phyloP scores from a whole-genome alignment of 768 basidiomycete genomes.

The Cystobasidium tubakii region DNA sequence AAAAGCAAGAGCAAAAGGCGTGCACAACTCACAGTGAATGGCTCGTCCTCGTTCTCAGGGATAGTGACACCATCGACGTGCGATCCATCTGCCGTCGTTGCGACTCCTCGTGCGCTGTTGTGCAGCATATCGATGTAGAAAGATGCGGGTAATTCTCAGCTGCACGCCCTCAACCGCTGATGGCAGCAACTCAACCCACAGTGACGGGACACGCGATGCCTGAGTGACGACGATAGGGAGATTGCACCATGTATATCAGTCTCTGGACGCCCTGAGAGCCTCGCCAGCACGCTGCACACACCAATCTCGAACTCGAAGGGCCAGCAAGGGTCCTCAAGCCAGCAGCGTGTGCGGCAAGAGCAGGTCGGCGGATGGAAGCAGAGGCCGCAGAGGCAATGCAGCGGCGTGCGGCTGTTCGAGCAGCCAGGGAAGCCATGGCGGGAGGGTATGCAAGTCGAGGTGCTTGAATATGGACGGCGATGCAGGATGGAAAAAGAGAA shows the following conservation, averaged over 20 bases:
- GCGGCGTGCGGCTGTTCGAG: conserved; percentile 19
- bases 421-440: conserved; percentile 25
- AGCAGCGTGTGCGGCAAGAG: conserved; percentile 5
- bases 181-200: neutral
- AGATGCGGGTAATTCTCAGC: neutral
- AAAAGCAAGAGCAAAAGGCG: neutral
- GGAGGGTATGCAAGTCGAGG: neutral
- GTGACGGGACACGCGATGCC: neutral
- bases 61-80: conserved; percentile 32
- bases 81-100: conserved; percentile 6
- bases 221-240: neutral
- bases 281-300: neutral
- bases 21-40: conserved; percentile 28
- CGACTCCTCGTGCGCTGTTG: conserved; percentile 11
- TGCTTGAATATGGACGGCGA: neutral
- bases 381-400: conserved; percentile 22
- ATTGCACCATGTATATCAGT: neutral
- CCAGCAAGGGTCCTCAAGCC: conserved; percentile 22
- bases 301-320: conserved; percentile 19
- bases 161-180: neutral
- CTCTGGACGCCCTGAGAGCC: neutral
- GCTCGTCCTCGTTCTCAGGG: conserved; percentile 18
- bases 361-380: conserved; percentile 15
- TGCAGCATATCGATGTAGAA: neutral
- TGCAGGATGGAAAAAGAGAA: neutral